Base-by-base conservation (phyloP, 345 rosid genomes). In the Salix koriyanagi region DNA sequence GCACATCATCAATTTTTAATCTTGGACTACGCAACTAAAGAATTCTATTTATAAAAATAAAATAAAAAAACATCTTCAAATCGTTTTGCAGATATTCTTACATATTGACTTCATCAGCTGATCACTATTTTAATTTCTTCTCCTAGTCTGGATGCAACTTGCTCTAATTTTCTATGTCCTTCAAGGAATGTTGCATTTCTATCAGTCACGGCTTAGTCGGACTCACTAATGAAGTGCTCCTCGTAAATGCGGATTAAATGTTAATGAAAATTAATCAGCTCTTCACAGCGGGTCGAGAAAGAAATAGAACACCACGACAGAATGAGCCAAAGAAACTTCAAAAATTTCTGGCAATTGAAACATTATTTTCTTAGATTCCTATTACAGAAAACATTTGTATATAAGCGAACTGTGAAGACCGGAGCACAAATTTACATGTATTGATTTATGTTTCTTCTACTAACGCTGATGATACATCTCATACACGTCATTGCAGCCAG, bases 371-470 rank as follows among this genome's bases (percentile, higher is more conserved):
- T 39, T 11, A 60, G 13, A 46, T 37, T 50, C 62, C 41, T 25
- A 9, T 3, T 9, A 56, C 15, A 26, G 9, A 34, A 62, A 36
- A 76, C 7, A 64, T 28, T 25, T 4, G 21, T 32, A 14, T n/a
- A 65, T 30, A 54, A 54, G 14, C 60, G 2, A 54, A 13, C 65
- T 79, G 60, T 64, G 32, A 80, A 67, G 66, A 52, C 67, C 61
- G 41, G n/a, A 16, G 52, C 50, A 52, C 26, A 77, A 44, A 64
- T 78, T 37, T 82, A 78, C 76, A 73, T 4, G 60, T 4, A 50
- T 39, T 14, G 52, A 12, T 25, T 56, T 58, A 4, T 25, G 11
- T 65, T 7, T 52, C 54, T 70, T 60, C 54, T 1, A 19, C n/a
- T 5, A 30, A 46, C 36, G 26, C 25, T 19, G 12, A 15, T 4